These are phyloP conservation scores for Stromatinia cepivora DNA, from an alignment of 2,329 filamentous ascomycete genomes.

Conservation along the genomic window DNA sequence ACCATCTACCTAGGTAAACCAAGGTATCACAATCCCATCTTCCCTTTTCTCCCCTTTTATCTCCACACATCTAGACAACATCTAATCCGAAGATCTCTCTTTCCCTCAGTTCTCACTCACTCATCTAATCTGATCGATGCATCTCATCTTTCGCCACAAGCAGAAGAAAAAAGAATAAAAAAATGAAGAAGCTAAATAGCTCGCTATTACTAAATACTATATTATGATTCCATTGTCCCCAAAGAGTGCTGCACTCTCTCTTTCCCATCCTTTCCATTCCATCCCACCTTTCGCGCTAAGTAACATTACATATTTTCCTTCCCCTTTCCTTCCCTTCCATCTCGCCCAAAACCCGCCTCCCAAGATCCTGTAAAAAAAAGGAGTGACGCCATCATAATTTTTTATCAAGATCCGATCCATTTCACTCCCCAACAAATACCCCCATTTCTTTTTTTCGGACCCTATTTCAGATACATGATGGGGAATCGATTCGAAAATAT, in stretches of 20 bases:
- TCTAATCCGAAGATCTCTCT: too few relatives aligned
- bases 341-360: background rate
- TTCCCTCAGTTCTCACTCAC: background rate
- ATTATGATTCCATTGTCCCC: background rate
- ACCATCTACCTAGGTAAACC: too few relatives aligned
- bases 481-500: constrained; percentile 6
- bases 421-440: constrained; percentile 7
- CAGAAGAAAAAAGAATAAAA: background rate
- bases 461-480: constrained; percentile 10
- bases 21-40: too few relatives aligned
- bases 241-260: background rate
- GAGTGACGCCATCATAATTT: constrained; percentile 26
- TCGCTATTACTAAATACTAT: constrained; percentile 5
- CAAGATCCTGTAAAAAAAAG: constrained; percentile 11
- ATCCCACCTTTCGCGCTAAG: background rate
- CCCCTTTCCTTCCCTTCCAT: background rate
- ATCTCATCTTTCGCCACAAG: background rate
- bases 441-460: constrained; percentile 11
- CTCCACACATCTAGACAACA: too few relatives aligned
- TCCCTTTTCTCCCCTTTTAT: too few relatives aligned
- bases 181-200: constrained; percentile 7
- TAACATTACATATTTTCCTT: constrained; percentile 12
- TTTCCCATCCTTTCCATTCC: background rate
- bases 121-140: background rate
- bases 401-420: constrained; percentile 8